These are phyloP conservation scores for Craterostigma plantagineum DNA, from an alignment of 257 asterid species.

Conservation along the genomic window DNA sequence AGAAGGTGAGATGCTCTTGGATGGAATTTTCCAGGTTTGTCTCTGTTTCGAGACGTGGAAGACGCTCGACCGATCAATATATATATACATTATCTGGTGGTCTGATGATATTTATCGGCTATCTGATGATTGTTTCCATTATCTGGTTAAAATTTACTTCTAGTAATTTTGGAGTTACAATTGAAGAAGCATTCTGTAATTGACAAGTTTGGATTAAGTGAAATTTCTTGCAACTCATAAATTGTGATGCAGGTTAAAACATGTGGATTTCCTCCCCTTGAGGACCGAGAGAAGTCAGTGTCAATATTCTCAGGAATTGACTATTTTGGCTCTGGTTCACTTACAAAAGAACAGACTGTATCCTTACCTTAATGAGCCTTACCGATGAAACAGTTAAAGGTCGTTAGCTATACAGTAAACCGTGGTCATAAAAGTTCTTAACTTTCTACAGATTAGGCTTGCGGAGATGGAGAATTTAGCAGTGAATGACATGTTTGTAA, in stretches of 20 bases:
- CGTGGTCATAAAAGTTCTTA: conserved; percentile 21
- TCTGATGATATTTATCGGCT: conserved; percentile 91
- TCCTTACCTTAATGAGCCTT: conserved; percentile 30
- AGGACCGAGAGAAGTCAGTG: conserved; percentile 62
- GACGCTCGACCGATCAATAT: no score
- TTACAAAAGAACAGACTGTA: conserved; percentile 83
- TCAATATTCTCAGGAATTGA: conserved; percentile 47
- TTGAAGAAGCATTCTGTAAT: background rate
- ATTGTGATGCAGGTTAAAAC: conserved; percentile 51
- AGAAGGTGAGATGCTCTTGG: conserved; percentile 86
- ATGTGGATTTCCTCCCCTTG: conserved; percentile 88
- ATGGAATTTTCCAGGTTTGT: conserved; percentile 72
- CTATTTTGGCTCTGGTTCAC: conserved; percentile 77
- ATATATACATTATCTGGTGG: no score
- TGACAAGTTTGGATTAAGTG: no score
- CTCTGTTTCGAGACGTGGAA: conserved; percentile 6
- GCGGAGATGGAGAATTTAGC: conserved; percentile 72
- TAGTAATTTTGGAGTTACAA: no score
- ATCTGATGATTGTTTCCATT: conserved; percentile 12
- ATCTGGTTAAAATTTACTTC: background rate
- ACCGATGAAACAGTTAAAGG: background rate
- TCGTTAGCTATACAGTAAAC: conserved; percentile 1
- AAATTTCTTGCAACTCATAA: background rate
- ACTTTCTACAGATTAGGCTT: conserved; percentile 41
- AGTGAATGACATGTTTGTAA: conserved; percentile 86